These are phyloP conservation scores for Diaporthe sp. DNA, from an alignment of 2,329 filamentous ascomycete species.

Conservation along the genomic window DNA sequence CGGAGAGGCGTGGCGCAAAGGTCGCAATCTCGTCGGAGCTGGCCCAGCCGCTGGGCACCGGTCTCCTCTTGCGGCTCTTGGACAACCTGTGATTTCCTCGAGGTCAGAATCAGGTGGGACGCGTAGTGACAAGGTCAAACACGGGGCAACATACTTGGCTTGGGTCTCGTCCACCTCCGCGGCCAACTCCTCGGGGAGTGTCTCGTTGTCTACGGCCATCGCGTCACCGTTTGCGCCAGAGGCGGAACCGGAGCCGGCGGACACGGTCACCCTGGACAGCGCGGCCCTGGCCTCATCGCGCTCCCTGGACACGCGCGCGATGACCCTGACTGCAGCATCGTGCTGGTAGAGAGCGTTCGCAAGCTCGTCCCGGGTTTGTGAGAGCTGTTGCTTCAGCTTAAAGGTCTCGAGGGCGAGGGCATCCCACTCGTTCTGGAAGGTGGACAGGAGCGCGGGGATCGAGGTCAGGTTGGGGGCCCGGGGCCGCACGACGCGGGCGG, in stretches of 20 bases:
- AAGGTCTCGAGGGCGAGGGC: constrained; percentile 91
- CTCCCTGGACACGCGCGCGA: constrained; percentile 90
- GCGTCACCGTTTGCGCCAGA: constrained; percentile 74
- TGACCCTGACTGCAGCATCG: constrained; percentile 95
- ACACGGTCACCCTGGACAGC: constrained; percentile 84
- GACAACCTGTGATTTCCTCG: constrained; percentile 71
- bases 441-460: constrained; percentile 91
- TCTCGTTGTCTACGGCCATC: constrained; percentile 91
- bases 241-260: constrained; percentile 53
- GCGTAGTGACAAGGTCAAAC: background rate
- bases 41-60: constrained; percentile 86
- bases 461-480: constrained; percentile 94
- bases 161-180: constrained; percentile 84
- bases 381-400: constrained; percentile 87
- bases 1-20: constrained; percentile 57
- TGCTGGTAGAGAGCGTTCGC: constrained; percentile 96
- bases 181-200: constrained; percentile 76
- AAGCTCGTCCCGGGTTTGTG: constrained; percentile 91
- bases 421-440: constrained; percentile 99
- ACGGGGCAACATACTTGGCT: constrained; percentile 70
- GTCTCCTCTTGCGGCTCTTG: constrained; percentile 88
- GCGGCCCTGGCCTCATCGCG: constrained; percentile 92
- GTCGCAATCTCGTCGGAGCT: constrained; percentile 75
- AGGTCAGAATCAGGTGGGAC: background rate
- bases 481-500: constrained; percentile 84